A percentile compares a stretch with the other conserved stretches of the same genome.
Evolutionary conservation across 75 land plant species (phyloP).

Genomic region (Isoetes taiwanensis): DNA sequence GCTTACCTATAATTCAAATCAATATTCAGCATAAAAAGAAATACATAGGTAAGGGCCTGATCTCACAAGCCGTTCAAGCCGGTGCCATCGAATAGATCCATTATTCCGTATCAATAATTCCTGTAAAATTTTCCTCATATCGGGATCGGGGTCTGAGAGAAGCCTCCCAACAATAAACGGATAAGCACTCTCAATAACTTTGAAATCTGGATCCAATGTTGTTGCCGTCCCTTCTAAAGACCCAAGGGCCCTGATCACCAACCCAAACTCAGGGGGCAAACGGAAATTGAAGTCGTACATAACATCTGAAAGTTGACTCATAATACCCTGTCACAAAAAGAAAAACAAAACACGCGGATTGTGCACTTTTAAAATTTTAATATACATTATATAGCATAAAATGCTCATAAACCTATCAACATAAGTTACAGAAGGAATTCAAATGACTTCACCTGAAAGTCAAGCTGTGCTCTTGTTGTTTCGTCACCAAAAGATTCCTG

Average conservation of each 20-base stretch:
- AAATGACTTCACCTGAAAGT: constrained; percentile 62
- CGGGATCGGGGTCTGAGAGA: constrained; percentile 80
- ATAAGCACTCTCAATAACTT: constrained; percentile 88
- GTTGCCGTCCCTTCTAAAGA: constrained; percentile 98
- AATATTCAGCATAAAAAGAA: too few relatives aligned
- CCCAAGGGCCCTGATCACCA: constrained; percentile 90
- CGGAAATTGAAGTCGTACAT: constrained; percentile 90
- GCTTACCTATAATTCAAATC: too few relatives aligned
- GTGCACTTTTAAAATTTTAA: neutral
- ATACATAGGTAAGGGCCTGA: too few relatives aligned
- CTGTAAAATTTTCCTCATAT: constrained; percentile 84
- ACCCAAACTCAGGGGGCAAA: constrained; percentile 87
- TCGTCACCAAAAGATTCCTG: constrained; percentile 64
- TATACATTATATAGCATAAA: neutral
- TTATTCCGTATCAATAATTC: constrained; percentile 71
- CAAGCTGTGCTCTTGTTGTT: constrained; percentile 41
- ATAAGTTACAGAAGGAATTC: neutral
- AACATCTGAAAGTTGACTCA: constrained; percentile 79
- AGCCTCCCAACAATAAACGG: constrained; percentile 91
- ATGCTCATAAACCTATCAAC: neutral
- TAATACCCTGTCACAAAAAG: constrained; percentile 44
- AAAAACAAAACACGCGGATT: neutral
- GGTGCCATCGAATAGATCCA: constrained; percentile 93
- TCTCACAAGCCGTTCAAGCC: constrained; percentile 73
- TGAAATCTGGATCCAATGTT: constrained; percentile 79